These are phyloP conservation scores for Acanthamoeba divionensis DNA, from an alignment of 208 protist species.

Conservation along the genomic window DNA sequence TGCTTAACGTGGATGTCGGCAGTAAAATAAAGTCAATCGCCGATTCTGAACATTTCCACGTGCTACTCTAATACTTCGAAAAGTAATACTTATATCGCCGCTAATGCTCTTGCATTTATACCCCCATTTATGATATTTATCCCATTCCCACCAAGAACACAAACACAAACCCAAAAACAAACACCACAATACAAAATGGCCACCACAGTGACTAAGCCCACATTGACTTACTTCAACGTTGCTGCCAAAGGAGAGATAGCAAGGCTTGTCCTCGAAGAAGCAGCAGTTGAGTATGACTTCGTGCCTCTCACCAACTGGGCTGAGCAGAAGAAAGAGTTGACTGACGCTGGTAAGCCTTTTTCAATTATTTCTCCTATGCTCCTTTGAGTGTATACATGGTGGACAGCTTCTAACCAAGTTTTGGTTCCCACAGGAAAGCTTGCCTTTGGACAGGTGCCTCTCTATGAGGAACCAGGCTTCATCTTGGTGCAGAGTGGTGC, in stretches of 20 bases:
- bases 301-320: neutral
- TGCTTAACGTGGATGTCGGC: too few relatives aligned
- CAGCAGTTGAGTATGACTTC: slow-evolving; percentile 33
- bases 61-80: too few relatives aligned
- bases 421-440: neutral
- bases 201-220: slow-evolving; percentile 8
- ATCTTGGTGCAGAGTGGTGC: neutral
- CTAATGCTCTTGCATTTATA: too few relatives aligned
- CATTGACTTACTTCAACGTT: neutral
- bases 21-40: too few relatives aligned
- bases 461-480: slow-evolving; percentile 28
- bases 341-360: neutral
- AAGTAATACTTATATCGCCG: too few relatives aligned
- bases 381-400: neutral
- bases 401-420: neutral
- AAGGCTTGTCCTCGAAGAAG: neutral
- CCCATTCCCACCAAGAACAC: too few relatives aligned
- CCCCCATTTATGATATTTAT: too few relatives aligned
- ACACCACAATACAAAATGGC: too few relatives aligned
- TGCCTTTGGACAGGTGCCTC: slow-evolving; percentile 10
- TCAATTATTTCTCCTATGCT: neutral
- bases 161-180: too few relatives aligned
- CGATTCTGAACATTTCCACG: too few relatives aligned
- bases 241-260: neutral
- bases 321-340: neutral